phyloP scores from a whole-genome alignment of 441 rosid species.

The Pelargonium cotyledonis region DNA sequence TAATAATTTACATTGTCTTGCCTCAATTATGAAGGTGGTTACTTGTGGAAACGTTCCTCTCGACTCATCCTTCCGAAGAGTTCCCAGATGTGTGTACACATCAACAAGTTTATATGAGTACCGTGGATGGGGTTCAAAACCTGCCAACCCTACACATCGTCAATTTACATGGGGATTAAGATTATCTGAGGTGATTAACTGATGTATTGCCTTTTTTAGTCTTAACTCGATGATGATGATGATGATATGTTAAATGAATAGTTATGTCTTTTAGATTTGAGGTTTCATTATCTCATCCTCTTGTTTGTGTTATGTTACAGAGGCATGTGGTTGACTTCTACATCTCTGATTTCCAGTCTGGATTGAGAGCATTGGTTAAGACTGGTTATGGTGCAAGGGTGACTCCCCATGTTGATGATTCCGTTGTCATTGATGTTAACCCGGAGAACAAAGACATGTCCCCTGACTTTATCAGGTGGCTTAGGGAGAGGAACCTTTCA shows the following conservation, averaged over 20 bases:
- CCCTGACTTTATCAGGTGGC: slow-evolving; percentile 64
- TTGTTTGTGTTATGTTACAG: slow-evolving; percentile 33
- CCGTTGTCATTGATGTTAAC: slow-evolving; percentile 50
- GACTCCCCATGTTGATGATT: slow-evolving; percentile 71
- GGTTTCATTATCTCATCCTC: not conserved
- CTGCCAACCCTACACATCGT: slow-evolving; percentile 88
- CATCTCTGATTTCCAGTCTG: slow-evolving; percentile 99
- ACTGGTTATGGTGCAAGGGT: slow-evolving; percentile 70
- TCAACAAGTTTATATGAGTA: slow-evolving; percentile 87
- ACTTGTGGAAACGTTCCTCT: slow-evolving; percentile 98
- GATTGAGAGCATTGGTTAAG: slow-evolving; percentile 82
- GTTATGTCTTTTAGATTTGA: not conserved
- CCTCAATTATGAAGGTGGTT: slow-evolving; percentile 56
- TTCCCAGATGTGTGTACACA: slow-evolving; percentile 95
- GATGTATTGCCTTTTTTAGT: slow-evolving; percentile 12
- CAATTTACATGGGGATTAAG: slow-evolving; percentile 97
- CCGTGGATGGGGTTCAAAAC: slow-evolving; percentile 94
- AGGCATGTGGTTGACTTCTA: slow-evolving; percentile 97
- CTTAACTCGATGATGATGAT: not conserved
- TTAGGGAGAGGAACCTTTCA: slow-evolving; percentile 63
- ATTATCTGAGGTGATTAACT: slow-evolving; percentile 60
- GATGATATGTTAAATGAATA: not conserved
- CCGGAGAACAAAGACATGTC: slow-evolving; percentile 54
- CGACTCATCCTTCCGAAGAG: slow-evolving; percentile 87
- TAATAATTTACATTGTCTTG: slow-evolving; percentile 11